Evolutionary conservation across 2,329 filamentous ascomycete species (phyloP).

Genomic region (Akanthomyces dipterigenus): DNA sequence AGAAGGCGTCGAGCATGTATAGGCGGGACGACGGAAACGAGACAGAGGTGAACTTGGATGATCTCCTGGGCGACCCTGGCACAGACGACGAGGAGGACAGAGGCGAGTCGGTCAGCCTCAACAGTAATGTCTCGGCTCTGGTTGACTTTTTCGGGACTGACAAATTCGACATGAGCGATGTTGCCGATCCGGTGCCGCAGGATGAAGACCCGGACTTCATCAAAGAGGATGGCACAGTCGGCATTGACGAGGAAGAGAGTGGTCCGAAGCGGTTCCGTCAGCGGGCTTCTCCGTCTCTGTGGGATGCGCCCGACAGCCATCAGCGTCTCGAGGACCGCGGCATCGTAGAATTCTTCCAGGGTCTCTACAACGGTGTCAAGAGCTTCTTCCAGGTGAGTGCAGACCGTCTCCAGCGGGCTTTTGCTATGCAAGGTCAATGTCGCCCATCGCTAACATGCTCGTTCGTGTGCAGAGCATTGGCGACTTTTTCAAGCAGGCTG

Average conservation of each 20-base stretch:
- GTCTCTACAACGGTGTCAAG: neutral
- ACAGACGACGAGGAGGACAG: neutral
- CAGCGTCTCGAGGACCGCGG: neutral
- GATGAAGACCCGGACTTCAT: neutral
- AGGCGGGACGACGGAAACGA: too few species aligned
- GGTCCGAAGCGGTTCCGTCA: neutral
- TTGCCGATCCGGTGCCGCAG: neutral
- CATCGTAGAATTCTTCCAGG: neutral
- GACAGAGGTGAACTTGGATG: neutral
- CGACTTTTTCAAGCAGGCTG: neutral
- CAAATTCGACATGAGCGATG: neutral
- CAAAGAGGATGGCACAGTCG: neutral
- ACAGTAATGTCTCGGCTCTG: neutral
- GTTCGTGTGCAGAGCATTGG: neutral
- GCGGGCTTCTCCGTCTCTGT: neutral
- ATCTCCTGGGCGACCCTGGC: neutral
- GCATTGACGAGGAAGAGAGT: neutral
- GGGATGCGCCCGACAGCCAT: neutral
- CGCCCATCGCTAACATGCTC: too few species aligned
- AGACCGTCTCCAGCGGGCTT: neutral
- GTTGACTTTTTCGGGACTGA: neutral
- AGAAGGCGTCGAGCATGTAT: neutral
- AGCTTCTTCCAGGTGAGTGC: neutral
- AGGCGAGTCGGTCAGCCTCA: neutral
- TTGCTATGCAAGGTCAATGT: too few species aligned